These are phyloP conservation scores for Cyberlindnera maritima DNA, from an alignment of 805 yeast species.

Conservation along the genomic window DNA sequence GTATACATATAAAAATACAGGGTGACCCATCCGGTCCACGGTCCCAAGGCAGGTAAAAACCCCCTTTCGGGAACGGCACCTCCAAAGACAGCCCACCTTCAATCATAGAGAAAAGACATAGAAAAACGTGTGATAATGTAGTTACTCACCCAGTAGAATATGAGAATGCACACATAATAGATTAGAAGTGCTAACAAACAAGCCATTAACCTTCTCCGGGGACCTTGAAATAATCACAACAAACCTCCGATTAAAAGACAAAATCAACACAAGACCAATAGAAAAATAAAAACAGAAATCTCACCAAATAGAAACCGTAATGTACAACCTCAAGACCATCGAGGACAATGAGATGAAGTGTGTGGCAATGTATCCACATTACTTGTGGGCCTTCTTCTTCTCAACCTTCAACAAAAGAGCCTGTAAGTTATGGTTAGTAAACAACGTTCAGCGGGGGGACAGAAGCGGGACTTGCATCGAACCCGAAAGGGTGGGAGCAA, in stretches of 20 bases:
- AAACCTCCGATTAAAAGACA: conserved; percentile 2
- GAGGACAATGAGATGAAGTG: neutral
- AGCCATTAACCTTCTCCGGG: neutral
- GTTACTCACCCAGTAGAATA: neutral
- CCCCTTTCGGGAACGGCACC: neutral
- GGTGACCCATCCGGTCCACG: neutral
- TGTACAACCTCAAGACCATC: conserved; percentile 7
- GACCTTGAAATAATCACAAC: conserved; percentile 4
- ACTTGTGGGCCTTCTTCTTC: conserved; percentile 24
- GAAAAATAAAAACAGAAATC: neutral
- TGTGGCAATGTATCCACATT: neutral
- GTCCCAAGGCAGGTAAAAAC: neutral
- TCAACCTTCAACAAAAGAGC: conserved; percentile 28
- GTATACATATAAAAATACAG: conserved; percentile 15
- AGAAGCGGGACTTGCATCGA: neutral
- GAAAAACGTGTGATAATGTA: neutral
- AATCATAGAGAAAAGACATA: conserved; percentile 4
- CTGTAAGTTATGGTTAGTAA: conserved; percentile 16
- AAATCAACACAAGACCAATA: neutral
- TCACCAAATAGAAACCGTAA: conserved; percentile 7
- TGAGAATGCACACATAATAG: neutral
- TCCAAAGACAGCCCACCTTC: conserved; percentile 1
- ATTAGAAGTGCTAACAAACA: neutral
- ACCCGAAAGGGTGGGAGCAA: neutral
- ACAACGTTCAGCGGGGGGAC: neutral